These are phyloP conservation scores for Myrica gale DNA, from an alignment of 306 rosid genomes.

Conservation along the genomic window DNA sequence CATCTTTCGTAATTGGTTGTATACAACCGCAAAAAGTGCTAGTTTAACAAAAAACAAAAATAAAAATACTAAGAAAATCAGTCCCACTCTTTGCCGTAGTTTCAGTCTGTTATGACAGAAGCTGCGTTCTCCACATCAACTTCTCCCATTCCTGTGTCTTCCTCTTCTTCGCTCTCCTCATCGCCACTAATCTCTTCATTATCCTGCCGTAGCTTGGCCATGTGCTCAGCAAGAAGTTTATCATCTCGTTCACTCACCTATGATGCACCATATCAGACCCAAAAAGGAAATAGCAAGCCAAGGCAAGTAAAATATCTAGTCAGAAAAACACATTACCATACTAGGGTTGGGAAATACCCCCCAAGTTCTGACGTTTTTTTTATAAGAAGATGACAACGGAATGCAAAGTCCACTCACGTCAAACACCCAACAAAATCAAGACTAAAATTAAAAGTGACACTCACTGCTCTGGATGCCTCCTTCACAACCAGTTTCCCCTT, in stretches of 20 bases:
- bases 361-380: neutral
- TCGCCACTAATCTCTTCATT: constrained; percentile 81
- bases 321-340: neutral
- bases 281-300: neutral
- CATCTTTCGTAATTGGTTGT: constrained; percentile 29
- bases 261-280: constrained; percentile 34
- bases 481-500: constrained; percentile 86
- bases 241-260: constrained; percentile 95
- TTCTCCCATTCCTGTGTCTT: constrained; percentile 94
- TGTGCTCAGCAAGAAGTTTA: constrained; percentile 76
- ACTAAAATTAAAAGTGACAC: constrained; percentile 27
- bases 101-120: constrained; percentile 58
- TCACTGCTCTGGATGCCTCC: constrained; percentile 93
- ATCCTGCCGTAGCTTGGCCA: constrained; percentile 73
- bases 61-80: constrained; percentile 20
- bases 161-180: constrained; percentile 92
- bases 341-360: too few relatives aligned
- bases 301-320: neutral
- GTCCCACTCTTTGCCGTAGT: constrained; percentile 14
- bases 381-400: neutral
- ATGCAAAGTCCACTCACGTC: neutral
- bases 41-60: neutral
- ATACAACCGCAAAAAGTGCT: constrained; percentile 32
- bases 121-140: constrained; percentile 70
- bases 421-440: neutral